Evolutionary conservation across 768 basidiomycete species (phyloP), one percentile per base, ranked within the genome.

Genomic region (Trametes meyenii): DNA sequence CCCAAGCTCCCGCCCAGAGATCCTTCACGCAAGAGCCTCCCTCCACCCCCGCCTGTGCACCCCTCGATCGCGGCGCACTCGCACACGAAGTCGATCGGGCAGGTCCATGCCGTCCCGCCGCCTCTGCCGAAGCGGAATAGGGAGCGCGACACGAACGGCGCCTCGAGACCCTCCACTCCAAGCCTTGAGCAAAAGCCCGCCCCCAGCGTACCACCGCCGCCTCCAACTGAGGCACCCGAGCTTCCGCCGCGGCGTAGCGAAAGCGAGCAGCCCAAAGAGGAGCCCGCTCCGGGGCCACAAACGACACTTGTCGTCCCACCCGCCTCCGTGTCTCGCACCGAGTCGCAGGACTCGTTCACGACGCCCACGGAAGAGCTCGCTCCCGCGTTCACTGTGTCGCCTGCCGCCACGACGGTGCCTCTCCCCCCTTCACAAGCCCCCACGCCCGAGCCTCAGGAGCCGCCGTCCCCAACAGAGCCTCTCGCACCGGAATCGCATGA

Each of bases 111-210:
- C 5, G 54, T 55, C 33, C 43, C 69, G 19, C 73, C 75, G n/a
- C 75, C 71, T 0, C 62, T 78, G 49, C 71, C 68, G n/a, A 68
- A 68, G 59, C 44, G 43, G 42, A 72, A 66, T 57, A 21, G 62
- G 10, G 61, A 29, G 19, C 42, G 63, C 19, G 54, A 56, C 12
- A 35, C 33, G 26, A 40, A 50, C 40, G n/a, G 48, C 29, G 43
- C 44, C 14, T 55, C 55, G 7, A 54, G 44, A 12, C 40, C 12
- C 5, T 43, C 57, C 14, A 58, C 52, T 4, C 57, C 62, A 2
- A 54, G 55, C 1, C 42, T 24, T 2, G 58, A 48, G 23, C 16
- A 36, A 5, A 43, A 48, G 29, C 4, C 52, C 12, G 33, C 6
- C 21, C 23, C 24, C 3, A 38, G 39, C 23, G 42, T 16, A 5